These are phyloP conservation scores for Hypocreales sp. DNA, from an alignment of 2,329 filamentous ascomycete species.

Conservation along the genomic window DNA sequence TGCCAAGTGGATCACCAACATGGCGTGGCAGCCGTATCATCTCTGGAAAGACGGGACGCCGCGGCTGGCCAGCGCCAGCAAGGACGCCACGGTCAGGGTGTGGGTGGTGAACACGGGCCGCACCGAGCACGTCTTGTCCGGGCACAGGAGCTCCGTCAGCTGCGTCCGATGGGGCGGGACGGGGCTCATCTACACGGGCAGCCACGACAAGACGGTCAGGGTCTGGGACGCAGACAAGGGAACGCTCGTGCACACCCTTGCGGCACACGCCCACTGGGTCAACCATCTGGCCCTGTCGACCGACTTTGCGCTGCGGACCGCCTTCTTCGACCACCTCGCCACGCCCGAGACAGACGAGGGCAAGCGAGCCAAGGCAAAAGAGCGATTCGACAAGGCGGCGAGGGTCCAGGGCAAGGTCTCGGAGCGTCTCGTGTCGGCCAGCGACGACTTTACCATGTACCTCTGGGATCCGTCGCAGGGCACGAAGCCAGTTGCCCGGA, in stretches of 20 bases:
- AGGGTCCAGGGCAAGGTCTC: constrained; percentile 59
- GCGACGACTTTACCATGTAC: constrained; percentile 93
- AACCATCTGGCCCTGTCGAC: constrained; percentile 91
- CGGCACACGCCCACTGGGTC: constrained; percentile 81
- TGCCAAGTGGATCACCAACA: constrained; percentile 72
- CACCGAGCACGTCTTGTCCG: constrained; percentile 69
- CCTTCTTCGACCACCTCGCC: constrained; percentile 68
- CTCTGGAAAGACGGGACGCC: constrained; percentile 59
- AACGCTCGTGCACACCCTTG: constrained; percentile 63
- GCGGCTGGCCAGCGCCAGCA: constrained; percentile 72
- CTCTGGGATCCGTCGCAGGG: constrained; percentile 74
- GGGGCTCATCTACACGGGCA: constrained; percentile 67
- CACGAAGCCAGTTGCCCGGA: constrained; percentile 71
- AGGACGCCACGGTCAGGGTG: constrained; percentile 75
- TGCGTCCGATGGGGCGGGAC: constrained; percentile 94
- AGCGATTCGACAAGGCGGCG: constrained; percentile 75
- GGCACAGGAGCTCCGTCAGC: constrained; percentile 77
- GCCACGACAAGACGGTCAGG: constrained; percentile 84
- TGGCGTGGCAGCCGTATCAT: constrained; percentile 92
- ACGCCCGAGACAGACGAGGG: constrained; percentile 54
- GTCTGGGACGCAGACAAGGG: constrained; percentile 76
- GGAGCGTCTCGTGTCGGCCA: constrained; percentile 78
- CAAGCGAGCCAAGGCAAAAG: constrained; percentile 59
- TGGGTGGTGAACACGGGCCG: constrained; percentile 70
- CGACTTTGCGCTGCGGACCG: constrained; percentile 75